phyloP scores from a whole-genome alignment of 805 yeast genomes.

The Saccharomycopsis sp. region DNA sequence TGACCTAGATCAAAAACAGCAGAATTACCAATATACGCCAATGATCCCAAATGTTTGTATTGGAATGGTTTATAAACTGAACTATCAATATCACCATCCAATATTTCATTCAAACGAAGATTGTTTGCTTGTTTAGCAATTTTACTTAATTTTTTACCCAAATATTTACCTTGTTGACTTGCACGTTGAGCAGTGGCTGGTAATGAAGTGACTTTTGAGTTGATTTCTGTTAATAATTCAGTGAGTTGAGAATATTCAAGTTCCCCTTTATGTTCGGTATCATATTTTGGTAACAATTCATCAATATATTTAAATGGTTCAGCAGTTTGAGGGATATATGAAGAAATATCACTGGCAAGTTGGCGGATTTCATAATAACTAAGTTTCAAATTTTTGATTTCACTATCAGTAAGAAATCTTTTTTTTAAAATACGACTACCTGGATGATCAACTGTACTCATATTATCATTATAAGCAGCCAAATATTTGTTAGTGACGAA shows the following conservation, averaged over 20 bases:
- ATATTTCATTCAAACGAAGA: slow-evolving; percentile 33
- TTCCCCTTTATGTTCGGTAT: slow-evolving; percentile 36
- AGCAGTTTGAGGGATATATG: slow-evolving; percentile 45
- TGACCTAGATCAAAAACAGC: slow-evolving; percentile 56
- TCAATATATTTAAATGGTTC: slow-evolving; percentile 44
- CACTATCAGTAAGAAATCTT: slow-evolving; percentile 36
- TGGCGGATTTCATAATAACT: slow-evolving; percentile 38
- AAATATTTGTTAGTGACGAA: slow-evolving; percentile 32
- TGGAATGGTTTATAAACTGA: slow-evolving; percentile 46
- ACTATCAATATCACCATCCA: slow-evolving; percentile 47
- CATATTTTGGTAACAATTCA: slow-evolving; percentile 43
- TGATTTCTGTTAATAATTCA: slow-evolving; percentile 40
- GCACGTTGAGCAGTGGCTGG: slow-evolving; percentile 75
- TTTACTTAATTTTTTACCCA: slow-evolving; percentile 49
- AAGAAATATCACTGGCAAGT: slow-evolving; percentile 36
- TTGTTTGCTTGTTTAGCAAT: slow-evolving; percentile 37
- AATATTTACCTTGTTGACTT: slow-evolving; percentile 56
- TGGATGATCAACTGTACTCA: slow-evolving; percentile 15
- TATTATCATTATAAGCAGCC: slow-evolving; percentile 24
- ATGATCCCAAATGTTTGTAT: slow-evolving; percentile 54
- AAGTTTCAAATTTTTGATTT: slow-evolving; percentile 38
- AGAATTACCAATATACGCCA: slow-evolving; percentile 61
- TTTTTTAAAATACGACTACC: slow-evolving; percentile 18
- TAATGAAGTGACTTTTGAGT: slow-evolving; percentile 51
- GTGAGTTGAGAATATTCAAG: slow-evolving; percentile 43